Base-by-base conservation (phyloP, 345 rosid genomes). In the Clausena lansium region DNA sequence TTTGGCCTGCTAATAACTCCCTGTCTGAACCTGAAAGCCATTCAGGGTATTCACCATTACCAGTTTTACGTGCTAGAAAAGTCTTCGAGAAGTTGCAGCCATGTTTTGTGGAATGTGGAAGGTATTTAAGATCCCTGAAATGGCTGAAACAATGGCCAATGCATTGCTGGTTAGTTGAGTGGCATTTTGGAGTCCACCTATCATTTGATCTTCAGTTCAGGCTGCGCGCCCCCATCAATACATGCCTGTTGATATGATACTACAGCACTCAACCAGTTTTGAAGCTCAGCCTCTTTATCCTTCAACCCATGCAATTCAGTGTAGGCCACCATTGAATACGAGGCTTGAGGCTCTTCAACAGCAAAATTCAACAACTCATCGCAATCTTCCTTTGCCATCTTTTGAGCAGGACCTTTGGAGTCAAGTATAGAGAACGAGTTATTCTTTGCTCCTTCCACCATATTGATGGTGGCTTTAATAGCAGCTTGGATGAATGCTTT, bases 361-460 rank as follows among this genome's bases (percentile, higher is more conserved):
- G 92, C 89, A 7, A 58, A 84, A 25, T 79, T 59, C 81, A 89
- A 39, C 70, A 84, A 50, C 2, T 87, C 92, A 59, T 83, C 78
- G 70, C 89, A 89, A 70, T 87, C 92, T 24, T 86, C 86, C 15
- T 81, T 30, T 0, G 90, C 89, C 89, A 84, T 84, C 60, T 84
- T 85, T 28, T 55, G 81, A 41, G 63, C 66, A 9, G 77, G 38
- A 10, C 38, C 76, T 2, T 73, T 67, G 0, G 60, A 54, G 0
- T 28, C 36, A 10, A 79, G 36, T 0, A 84, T 52, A 11, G 15
- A 0, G 0, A 70, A 75, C 4, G 86, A 52, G 24, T 76, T 81
- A 14, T 80, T 82, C 59, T 76, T 45, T 0, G 84, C 79, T 39
- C 61, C 79, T 20, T 82, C 35, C 4, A 76, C 83, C 73, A 80